Percentiles rank a stretch among this genome's conserved stretches.
Conservation (phyloP, 1,139 yeast genomes). For the Eremothecium coryli region DNA sequence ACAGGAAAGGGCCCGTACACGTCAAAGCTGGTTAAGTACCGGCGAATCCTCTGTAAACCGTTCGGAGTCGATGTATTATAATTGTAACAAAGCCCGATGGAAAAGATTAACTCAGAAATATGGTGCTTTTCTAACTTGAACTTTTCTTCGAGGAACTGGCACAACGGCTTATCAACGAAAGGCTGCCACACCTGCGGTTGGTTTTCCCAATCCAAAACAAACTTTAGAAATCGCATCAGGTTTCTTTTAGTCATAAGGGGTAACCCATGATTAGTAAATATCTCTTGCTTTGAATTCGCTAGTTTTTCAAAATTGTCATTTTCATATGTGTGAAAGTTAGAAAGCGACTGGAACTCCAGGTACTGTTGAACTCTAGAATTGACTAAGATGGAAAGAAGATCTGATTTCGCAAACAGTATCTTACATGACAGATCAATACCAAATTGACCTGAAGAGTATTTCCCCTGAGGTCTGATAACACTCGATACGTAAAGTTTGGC, state of each 20-base stretch:
- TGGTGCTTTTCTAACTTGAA: slow-evolving; percentile 70
- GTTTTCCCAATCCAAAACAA: slow-evolving; percentile 63
- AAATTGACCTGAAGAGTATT: slow-evolving; percentile 50
- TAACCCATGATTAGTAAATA: slow-evolving; percentile 80
- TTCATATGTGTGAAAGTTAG: slow-evolving; percentile 85
- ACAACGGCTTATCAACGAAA: slow-evolving; percentile 48
- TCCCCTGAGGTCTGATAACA: slow-evolving; percentile 32
- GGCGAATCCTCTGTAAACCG: slow-evolving; percentile 70
- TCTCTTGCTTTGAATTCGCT: slow-evolving; percentile 79
- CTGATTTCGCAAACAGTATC: slow-evolving; percentile 79
- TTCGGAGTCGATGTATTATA: slow-evolving; percentile 55
- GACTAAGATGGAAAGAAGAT: slow-evolving; percentile 64
- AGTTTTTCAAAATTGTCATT: slow-evolving; percentile 82
- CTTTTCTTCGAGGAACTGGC: slow-evolving; percentile 46
- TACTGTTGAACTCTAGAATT: slow-evolving; percentile 84
- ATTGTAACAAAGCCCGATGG: slow-evolving; percentile 70
- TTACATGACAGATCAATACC: slow-evolving; percentile 88
- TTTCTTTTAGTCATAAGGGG: slow-evolving; percentile 69
- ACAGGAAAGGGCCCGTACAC: slow-evolving; percentile 94
- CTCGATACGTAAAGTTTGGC: slow-evolving; percentile 68
- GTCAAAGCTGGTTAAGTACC: slow-evolving; percentile 79
- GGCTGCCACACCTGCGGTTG: slow-evolving; percentile 45
- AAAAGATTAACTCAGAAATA: slow-evolving; percentile 69
- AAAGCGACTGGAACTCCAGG: slow-evolving; percentile 82
- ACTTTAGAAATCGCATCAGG: slow-evolving; percentile 88